Evolutionary conservation across 352 stramenopile species (phyloP).

Genomic region (Aphanomyces cochlioides): DNA sequence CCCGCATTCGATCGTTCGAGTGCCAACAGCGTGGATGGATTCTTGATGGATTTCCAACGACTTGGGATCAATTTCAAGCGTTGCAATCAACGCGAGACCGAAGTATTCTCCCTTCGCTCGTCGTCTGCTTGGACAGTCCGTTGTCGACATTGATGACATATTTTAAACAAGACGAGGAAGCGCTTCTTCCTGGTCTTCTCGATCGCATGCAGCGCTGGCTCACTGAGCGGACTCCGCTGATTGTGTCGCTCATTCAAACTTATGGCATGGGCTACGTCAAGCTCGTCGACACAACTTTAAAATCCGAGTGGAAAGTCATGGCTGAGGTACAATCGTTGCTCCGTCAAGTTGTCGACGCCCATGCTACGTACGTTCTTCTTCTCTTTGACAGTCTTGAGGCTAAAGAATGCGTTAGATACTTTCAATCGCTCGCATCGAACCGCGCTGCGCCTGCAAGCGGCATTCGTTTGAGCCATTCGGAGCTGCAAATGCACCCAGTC

Average conservation of each 20-base stretch:
- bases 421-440: slow-evolving; percentile 2
- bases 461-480: slow-evolving; percentile 2
- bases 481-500: slow-evolving; percentile 8
- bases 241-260: slow-evolving; percentile 5
- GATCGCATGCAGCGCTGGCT: slow-evolving; percentile 15
- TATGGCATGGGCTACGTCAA: slow-evolving; percentile 20
- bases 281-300: not conserved
- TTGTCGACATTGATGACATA: not conserved
- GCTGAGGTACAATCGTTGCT: not conserved
- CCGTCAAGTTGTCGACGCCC: not conserved
- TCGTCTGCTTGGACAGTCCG: slow-evolving; percentile 6
- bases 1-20: slow-evolving; percentile 10
- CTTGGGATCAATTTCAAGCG: not conserved
- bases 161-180: not conserved
- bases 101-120: not conserved
- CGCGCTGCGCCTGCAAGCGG: not conserved
- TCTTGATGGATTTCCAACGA: slow-evolving; percentile 16
- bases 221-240: not conserved
- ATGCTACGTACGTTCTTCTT: not conserved
- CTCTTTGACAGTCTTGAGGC: too few species aligned
- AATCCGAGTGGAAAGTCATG: slow-evolving; percentile 9
- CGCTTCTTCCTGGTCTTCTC: not conserved
- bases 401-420: not conserved
- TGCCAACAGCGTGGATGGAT: slow-evolving; percentile 8
- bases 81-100: not conserved